A percentile compares a stretch with the other conserved stretches of the same genome.
Evolutionary conservation across 1,139 yeast genomes (phyloP).

Genomic region (Zygoascus sp.): DNA sequence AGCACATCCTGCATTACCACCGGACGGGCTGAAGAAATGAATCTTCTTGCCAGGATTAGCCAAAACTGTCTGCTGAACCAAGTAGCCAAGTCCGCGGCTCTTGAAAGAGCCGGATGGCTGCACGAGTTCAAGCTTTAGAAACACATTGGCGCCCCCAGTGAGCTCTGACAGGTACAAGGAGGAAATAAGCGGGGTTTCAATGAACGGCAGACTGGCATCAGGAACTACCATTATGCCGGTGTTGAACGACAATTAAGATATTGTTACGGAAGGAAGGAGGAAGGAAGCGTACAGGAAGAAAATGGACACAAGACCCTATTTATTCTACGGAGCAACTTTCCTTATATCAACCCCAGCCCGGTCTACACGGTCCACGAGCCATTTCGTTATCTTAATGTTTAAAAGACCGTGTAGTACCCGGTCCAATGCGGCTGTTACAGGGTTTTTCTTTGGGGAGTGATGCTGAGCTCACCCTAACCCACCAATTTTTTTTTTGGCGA

Average conservation of each 20-base stretch:
- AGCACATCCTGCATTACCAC: constrained; percentile 80
- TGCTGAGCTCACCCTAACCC: not conserved
- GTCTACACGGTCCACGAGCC: not conserved
- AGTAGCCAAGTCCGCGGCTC: constrained; percentile 44
- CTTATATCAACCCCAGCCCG: not conserved
- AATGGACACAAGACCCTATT: not conserved
- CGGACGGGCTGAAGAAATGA: constrained; percentile 61
- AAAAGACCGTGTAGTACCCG: constrained; percentile 5
- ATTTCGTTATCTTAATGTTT: not conserved
- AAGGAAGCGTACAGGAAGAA: too few species aligned
- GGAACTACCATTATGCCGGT: constrained; percentile 1
- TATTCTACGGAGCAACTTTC: not conserved
- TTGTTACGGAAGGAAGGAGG: not conserved
- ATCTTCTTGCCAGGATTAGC: constrained; percentile 33
- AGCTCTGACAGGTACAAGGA: constrained; percentile 31
- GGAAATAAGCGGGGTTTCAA: constrained; percentile 33
- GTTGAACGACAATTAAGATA: not conserved
- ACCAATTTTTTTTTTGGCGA: not conserved
- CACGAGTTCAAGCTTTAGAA: constrained; percentile 55
- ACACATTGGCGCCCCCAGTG: constrained; percentile 38
- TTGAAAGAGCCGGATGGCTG: constrained; percentile 75
- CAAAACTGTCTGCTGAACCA: constrained; percentile 30
- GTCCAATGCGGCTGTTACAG: constrained; percentile 5
- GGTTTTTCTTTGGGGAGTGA: too few species aligned
- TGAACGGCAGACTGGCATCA: constrained; percentile 25